Conservation (phyloP, 768 basidiomycete genomes). For the Boletellus emodensis region DNA sequence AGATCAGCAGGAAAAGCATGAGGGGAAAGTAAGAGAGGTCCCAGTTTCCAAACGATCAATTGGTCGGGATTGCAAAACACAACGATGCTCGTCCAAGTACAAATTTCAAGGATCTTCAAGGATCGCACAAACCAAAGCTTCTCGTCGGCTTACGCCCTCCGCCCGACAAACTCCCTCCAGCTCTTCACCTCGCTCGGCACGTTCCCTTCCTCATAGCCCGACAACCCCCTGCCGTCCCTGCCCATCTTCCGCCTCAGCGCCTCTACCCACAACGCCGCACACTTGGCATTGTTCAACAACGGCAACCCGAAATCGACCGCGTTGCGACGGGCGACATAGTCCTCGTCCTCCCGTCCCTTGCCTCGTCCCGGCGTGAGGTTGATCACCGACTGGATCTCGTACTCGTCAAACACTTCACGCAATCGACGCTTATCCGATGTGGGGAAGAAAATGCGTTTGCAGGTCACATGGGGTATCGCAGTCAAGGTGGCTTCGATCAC, state of each 20-base stretch:
- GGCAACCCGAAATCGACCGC: slow-evolving; percentile 96
- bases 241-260: slow-evolving; percentile 81
- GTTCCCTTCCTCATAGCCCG: slow-evolving; percentile 78
- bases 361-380: slow-evolving; percentile 85
- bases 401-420: slow-evolving; percentile 89
- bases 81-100: slow-evolving; percentile 1
- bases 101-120: background rate
- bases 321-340: slow-evolving; percentile 95
- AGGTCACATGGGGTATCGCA: slow-evolving; percentile 67
- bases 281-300: slow-evolving; percentile 84
- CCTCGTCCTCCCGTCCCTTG: slow-evolving; percentile 76
- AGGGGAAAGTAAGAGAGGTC: too few relatives aligned
- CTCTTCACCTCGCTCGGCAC: slow-evolving; percentile 90
- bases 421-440: slow-evolving; percentile 94
- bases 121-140: background rate
- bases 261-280: slow-evolving; percentile 89
- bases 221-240: slow-evolving; percentile 57
- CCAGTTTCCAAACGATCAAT: too few relatives aligned
- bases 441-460: slow-evolving; percentile 94
- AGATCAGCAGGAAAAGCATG: too few relatives aligned
- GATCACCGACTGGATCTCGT: slow-evolving; percentile 91
- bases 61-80: too few relatives aligned
- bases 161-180: slow-evolving; percentile 87
- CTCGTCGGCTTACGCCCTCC: slow-evolving; percentile 42
- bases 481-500: slow-evolving; percentile 81